Base-by-base conservation (phyloP, 306 rosid genomes). In the Lablab purpureus region DNA sequence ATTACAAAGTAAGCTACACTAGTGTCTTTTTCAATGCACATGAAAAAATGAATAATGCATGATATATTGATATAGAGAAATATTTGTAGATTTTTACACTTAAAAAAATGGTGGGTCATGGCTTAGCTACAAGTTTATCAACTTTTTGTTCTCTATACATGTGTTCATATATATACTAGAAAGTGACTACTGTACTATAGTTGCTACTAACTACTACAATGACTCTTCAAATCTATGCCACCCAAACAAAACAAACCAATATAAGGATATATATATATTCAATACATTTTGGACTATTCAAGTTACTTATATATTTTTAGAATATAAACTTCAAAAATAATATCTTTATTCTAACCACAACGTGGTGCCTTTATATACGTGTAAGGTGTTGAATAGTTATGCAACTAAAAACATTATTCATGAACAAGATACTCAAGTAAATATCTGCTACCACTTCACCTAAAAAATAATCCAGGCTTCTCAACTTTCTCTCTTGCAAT, bases 61-160 rank as follows among this genome's bases (percentile, higher is more conserved):
- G 74, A 43, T 43, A 67, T 13, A 13, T 40, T 40, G 3, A 50
- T 1, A 1, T 0, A 7, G 56, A 50, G n/a, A 50, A 10, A 11
- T 5, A 43, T 41, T 5, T 41, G 14, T 10, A 41, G 14, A 10
- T 43, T 2, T 43, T 1, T 11, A 43, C 15, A 36, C 63, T 21
- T 14, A 5, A 17, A 6, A 69, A 15, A 7, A 70, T 71, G 76
- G 41, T 17, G 75, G 75, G 75, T 46, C 74, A 28, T 67, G 36
- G 5, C 7, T 18, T 67, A 21, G 18, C 22, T 37, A 4, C 40
- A 56, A 73, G 52, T 73, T 54, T 52, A 49, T 55, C 15, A 25
- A 28, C 55, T 37, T 22, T 56, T 27, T 40, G 41, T 37, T 30
- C 13, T 51, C 28, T 18, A n/a, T 51, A 21, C 27, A 32, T 11